A percentile compares a stretch with the other conserved stretches of the same genome.
These are phyloP conservation scores for Hypoxylon sp. DNA, from an alignment of 2,329 filamentous ascomycete genomes.

Conservation along the genomic window DNA sequence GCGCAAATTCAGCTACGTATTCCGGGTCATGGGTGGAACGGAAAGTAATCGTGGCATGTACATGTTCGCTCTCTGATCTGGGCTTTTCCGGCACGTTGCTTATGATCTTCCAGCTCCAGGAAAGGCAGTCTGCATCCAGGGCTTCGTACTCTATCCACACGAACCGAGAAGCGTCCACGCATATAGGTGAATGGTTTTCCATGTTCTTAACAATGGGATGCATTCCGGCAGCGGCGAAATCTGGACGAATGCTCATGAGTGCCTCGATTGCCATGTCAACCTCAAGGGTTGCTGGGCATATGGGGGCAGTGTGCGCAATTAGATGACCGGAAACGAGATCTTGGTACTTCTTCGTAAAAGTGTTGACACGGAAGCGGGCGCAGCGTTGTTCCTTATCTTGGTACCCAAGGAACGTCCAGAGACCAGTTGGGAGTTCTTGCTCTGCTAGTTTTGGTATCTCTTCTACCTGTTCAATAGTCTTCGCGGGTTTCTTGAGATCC, in stretches of 20 bases:
- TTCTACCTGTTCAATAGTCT: no score
- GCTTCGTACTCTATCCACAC: conserved; percentile 26
- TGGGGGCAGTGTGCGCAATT: conserved; percentile 36
- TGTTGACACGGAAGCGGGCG: conserved; percentile 7
- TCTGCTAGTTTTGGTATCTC: not conserved
- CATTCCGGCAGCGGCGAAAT: not conserved
- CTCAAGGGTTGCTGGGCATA: conserved; percentile 44
- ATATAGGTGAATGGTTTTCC: not conserved
- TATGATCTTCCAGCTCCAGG: conserved; percentile 8
- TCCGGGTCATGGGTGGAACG: not conserved
- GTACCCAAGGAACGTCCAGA: conserved; percentile 4
- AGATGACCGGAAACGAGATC: conserved; percentile 36
- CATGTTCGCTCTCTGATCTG: conserved; percentile 1
- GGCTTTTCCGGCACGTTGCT: conserved; percentile 3
- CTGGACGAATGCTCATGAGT: conserved; percentile 43
- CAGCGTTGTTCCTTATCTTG: not conserved
- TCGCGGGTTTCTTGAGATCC: conserved; percentile 1
- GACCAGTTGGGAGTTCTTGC: not conserved
- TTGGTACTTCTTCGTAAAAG: conserved; percentile 27
- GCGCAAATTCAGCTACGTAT: conserved; percentile 36
- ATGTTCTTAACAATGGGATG: not conserved
- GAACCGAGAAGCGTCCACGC: not conserved
- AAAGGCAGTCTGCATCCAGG: not conserved
- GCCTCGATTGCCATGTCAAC: conserved; percentile 39
- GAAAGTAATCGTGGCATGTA: conserved; percentile 2